phyloP scores from a whole-genome alignment of 805 yeast genomes.

The Danielozyma ontarioensis region DNA sequence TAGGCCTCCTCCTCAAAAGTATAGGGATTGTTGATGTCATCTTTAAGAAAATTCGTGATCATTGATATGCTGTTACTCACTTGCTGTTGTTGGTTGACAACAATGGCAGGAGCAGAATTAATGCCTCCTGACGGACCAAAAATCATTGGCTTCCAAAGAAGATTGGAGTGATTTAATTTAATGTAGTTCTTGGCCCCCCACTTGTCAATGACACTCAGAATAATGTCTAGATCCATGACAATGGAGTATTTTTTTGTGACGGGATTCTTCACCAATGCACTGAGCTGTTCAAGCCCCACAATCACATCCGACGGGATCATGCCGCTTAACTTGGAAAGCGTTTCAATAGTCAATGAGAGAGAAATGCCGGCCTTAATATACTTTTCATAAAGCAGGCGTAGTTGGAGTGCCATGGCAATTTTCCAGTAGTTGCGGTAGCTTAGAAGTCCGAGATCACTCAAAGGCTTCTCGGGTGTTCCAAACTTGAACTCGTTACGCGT shows the following conservation, averaged over 20 bases:
- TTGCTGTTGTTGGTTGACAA: conserved; percentile 5
- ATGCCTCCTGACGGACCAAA: conserved; percentile 85
- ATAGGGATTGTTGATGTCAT: conserved; percentile 62
- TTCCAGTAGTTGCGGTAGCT: conserved; percentile 90
- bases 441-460: conserved; percentile 77
- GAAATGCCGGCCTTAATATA: conserved; percentile 5
- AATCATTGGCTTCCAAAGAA: conserved; percentile 81
- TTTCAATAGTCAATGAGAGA: conserved; percentile 47
- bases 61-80: conserved; percentile 48
- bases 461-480: conserved; percentile 95
- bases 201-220: conserved; percentile 37
- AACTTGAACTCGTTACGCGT: conserved; percentile 67
- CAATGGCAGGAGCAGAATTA: conserved; percentile 52
- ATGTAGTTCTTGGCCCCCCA: conserved; percentile 56
- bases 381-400: conserved; percentile 23
- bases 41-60: conserved; percentile 56
- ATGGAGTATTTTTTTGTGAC: conserved; percentile 46
- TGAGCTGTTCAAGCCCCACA: conserved; percentile 76
- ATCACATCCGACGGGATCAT: conserved; percentile 84
- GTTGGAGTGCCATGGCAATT: conserved; percentile 49
- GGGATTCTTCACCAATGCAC: conserved; percentile 50
- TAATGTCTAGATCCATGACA: conserved; percentile 39
- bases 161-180: conserved; percentile 43
- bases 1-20: conserved; percentile 53
- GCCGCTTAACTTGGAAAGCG: conserved; percentile 67